Evolutionary conservation across 768 basidiomycete species (phyloP), one percentile per base, ranked within the genome.

Genomic region (Tylopilus balloui): DNA sequence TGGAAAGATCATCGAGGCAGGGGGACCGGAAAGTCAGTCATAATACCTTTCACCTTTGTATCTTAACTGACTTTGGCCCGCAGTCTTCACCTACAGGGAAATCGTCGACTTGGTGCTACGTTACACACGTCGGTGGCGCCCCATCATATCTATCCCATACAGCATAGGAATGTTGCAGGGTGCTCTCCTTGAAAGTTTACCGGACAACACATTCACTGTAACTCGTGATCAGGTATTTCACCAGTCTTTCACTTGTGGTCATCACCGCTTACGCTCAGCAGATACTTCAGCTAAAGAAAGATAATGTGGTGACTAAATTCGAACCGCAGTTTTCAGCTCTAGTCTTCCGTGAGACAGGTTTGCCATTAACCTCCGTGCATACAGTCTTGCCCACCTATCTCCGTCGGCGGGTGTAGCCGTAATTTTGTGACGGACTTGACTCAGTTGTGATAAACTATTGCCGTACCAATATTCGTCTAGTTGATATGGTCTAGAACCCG

Each of bases 61-160:
- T 72, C 67, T 35, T 69, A 71, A n/a, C 68, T 59, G 23, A 56
- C 53, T 29, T 27, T 12, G n/a, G 12, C 23, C 11, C 13, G n/a
- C 57, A 88, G 86, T 84, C 10, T 77, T 81, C 61, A 83, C 83
- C 0, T 88, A 83, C 60, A 71, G 71, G 36, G 73, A 88, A 57
- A 68, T 88, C 21, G 86, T 89, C 79, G 62, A 81, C 58, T 66
- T 83, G 10, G 75, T 86, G 2, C 68, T 88, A 31, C 66, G 71
- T 48, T 75, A 81, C 55, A 78, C 76, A 17, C 63, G 69, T 28
- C 77, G 79, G 14, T 60, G 62, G 47, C 73, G 86, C 24, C 78
- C 79, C 1, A 78, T 88, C 45, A 49, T 89, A 12, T 80, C 82
- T 8, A 51, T 88, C 6, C 87, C 87, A 0, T 86, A 78, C 62